Conservation (phyloP, 164 flowering plant species). For the Macadamia integrifolia region DNA sequence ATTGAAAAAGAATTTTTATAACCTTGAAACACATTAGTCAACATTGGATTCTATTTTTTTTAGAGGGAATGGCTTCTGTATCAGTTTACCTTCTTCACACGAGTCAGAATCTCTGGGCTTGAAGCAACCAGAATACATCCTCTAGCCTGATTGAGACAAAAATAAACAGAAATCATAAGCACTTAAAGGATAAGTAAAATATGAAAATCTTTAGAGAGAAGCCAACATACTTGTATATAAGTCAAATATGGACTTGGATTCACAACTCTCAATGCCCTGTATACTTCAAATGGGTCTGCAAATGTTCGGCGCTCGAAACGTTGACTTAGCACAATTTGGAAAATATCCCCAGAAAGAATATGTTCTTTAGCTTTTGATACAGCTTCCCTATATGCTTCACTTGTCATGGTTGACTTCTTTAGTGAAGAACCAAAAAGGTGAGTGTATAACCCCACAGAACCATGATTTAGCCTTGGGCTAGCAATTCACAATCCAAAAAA, state of each 20-base stretch:
- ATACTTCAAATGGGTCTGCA: slow-evolving; percentile 95
- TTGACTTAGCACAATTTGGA: slow-evolving; percentile 93
- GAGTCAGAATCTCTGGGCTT: slow-evolving; percentile 93
- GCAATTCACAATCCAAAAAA: slow-evolving; percentile 14
- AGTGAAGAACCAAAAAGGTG: slow-evolving; percentile 57
- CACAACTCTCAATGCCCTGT: slow-evolving; percentile 87
- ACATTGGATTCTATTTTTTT: neutral
- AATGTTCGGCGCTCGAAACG: slow-evolving; percentile 90
- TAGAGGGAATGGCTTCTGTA: neutral
- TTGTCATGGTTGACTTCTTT: slow-evolving; percentile 62
- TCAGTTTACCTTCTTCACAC: slow-evolving; percentile 63
- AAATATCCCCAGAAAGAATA: slow-evolving; percentile 88
- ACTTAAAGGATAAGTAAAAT: neutral
- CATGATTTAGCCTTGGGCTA: slow-evolving; percentile 74
- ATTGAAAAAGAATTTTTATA: neutral
- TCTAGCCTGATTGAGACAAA: slow-evolving; percentile 58
- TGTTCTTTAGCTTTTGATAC: slow-evolving; percentile 85
- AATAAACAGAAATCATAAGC: neutral
- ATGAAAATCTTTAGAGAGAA: slow-evolving; percentile 3
- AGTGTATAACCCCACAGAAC: slow-evolving; percentile 54
- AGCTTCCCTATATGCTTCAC: slow-evolving; percentile 68
- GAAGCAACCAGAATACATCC: slow-evolving; percentile 94
- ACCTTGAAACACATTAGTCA: neutral
- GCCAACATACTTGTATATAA: slow-evolving; percentile 57
- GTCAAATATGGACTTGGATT: slow-evolving; percentile 97